Conservation (phyloP, 2,329 filamentous ascomycete species). For the Chrysoporthe puriensis region DNA sequence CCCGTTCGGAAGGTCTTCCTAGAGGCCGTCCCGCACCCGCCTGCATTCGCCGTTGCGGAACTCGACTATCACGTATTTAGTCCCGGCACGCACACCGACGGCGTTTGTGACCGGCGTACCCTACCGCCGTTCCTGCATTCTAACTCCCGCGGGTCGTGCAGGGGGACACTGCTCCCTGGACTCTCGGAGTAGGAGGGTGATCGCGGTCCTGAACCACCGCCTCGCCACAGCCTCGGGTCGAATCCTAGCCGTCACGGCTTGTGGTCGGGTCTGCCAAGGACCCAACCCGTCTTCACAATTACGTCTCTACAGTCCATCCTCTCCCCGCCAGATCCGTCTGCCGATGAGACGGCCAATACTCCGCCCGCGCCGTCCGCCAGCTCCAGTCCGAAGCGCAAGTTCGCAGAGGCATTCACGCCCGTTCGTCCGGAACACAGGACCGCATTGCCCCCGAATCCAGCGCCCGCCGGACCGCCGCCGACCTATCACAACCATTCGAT, state of each 20-base stretch:
- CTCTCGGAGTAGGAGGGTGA: slow-evolving; percentile 16
- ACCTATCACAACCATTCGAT: slow-evolving; percentile 30
- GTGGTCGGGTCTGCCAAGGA: slow-evolving; percentile 42
- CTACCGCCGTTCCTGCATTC: slow-evolving; percentile 17
- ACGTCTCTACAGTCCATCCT: slow-evolving; percentile 56
- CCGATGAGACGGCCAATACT: slow-evolving; percentile 41
- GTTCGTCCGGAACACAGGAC: slow-evolving; percentile 35
- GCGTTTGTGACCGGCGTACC: slow-evolving; percentile 12
- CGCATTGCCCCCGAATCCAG: slow-evolving; percentile 36
- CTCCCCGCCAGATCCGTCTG: slow-evolving; percentile 48
- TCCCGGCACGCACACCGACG: slow-evolving; percentile 19
- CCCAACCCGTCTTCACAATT: slow-evolving; percentile 51
- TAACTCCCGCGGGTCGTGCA: slow-evolving; percentile 17
- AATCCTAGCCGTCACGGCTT: slow-evolving; percentile 24
- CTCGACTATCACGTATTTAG: slow-evolving; percentile 14
- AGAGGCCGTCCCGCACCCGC: slow-evolving; percentile 17
- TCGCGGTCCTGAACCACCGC: slow-evolving; percentile 18
- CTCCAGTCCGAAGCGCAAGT: slow-evolving; percentile 43
- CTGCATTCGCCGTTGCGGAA: slow-evolving; percentile 9
- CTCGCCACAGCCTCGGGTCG: slow-evolving; percentile 23
- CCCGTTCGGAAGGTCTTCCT: slow-evolving; percentile 23
- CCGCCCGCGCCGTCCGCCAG: slow-evolving; percentile 34
- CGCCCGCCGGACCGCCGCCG: slow-evolving; percentile 34
- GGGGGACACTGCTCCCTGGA: slow-evolving; percentile 12
- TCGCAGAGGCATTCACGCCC: slow-evolving; percentile 41